A percentile compares a stretch with the other conserved stretches of the same genome.
phyloP scores from a whole-genome alignment of 2,329 filamentous ascomycete genomes.

The Aspergillus udagawae region DNA sequence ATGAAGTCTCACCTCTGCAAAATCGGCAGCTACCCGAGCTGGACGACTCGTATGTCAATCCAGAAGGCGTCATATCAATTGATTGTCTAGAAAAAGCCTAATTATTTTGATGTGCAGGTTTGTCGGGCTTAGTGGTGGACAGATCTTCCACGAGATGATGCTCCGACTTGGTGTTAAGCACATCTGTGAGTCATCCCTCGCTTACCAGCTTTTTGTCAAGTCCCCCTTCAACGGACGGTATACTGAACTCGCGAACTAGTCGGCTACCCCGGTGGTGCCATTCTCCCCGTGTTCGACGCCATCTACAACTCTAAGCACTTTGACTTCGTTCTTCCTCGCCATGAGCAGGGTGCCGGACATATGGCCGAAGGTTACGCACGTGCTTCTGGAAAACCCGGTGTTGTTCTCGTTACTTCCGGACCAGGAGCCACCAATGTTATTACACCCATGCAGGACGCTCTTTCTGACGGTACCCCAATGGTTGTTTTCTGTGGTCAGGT shows the following conservation, averaged over 20 bases:
- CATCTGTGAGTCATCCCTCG: conserved; percentile 65
- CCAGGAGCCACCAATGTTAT: conserved; percentile 95
- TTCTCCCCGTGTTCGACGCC: conserved; percentile 95
- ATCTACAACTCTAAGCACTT: conserved; percentile 98
- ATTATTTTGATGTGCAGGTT: conserved; percentile 54
- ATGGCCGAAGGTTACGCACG: conserved; percentile 98
- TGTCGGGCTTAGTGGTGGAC: conserved; percentile 89
- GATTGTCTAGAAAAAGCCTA: conserved; percentile 3
- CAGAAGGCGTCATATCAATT: background rate
- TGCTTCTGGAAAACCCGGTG: conserved; percentile 87
- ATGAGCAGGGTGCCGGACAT: conserved; percentile 96
- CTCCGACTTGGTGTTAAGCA: conserved; percentile 86
- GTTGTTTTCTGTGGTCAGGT: conserved; percentile 97
- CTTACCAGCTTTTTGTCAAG: background rate
- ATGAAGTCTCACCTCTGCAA: conserved; percentile 66
- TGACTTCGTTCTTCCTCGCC: conserved; percentile 89
- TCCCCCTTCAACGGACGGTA: background rate
- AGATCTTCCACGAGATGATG: conserved; percentile 99
- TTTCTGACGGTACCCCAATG: conserved; percentile 93
- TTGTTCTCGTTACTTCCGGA: conserved; percentile 93
- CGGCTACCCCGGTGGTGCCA: conserved; percentile 90
- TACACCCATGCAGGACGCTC: conserved; percentile 92
- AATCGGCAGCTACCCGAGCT: conserved; percentile 59
- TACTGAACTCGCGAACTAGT: conserved; percentile 45
- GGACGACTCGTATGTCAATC: conserved; percentile 69